Conservation (phyloP, 139 green algal genomes). For the Tetratostichococcus sp. region DNA sequence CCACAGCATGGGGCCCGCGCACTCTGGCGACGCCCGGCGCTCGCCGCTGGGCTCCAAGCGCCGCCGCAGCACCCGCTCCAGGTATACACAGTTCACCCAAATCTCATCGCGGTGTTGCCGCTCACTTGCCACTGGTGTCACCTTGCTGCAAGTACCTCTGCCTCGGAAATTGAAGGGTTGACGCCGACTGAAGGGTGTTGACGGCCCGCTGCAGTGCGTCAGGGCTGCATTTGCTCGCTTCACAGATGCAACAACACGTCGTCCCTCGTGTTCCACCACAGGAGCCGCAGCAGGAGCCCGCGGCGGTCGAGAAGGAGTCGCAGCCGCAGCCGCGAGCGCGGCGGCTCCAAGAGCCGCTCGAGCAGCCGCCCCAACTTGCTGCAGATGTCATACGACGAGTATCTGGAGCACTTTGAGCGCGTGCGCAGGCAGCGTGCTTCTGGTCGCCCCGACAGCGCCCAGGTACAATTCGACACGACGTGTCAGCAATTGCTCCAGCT, state of each 20-base stretch:
- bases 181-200: too few relatives aligned
- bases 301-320: not conserved
- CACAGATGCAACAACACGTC: too few relatives aligned
- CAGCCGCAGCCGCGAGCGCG: slow-evolving; percentile 3
- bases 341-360: not conserved
- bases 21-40: not conserved
- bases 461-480: too few relatives aligned
- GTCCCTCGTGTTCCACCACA: too few relatives aligned
- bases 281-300: slow-evolving; percentile 6
- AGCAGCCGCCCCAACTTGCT: slow-evolving; percentile 19
- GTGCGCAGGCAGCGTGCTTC: slow-evolving; percentile 17
- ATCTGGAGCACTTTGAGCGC: slow-evolving; percentile 34
- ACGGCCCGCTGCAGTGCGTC: too few relatives aligned
- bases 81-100: too few relatives aligned
- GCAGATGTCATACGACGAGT: slow-evolving; percentile 54
- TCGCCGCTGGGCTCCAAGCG: not conserved
- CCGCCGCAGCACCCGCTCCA: not conserved
- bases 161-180: too few relatives aligned
- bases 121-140: too few relatives aligned
- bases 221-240: too few relatives aligned
- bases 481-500: not conserved
- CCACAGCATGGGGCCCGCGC: not conserved
- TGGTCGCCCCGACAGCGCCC: not conserved
- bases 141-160: too few relatives aligned
- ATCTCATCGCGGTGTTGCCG: too few relatives aligned